Evolutionary conservation across 345 rosid genomes (phyloP).

Genomic region (Gossypium sturtianum): DNA sequence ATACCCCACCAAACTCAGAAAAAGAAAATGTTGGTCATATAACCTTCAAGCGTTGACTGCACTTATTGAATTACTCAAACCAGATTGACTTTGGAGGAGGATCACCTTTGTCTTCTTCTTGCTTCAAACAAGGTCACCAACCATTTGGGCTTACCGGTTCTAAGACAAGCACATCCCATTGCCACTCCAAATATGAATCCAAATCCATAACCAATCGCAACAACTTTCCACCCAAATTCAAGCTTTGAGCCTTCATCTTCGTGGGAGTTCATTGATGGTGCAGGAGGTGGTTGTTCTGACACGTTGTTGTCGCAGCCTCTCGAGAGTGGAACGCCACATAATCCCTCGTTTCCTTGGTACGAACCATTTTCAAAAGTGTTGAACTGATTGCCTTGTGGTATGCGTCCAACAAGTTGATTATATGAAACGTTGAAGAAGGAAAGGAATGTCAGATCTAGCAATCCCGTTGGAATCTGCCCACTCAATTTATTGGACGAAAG

Average conservation of each 20-base stretch:
- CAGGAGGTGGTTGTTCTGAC: neutral
- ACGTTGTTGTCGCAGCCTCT: neutral
- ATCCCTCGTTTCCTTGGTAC: too few species aligned
- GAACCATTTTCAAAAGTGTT: too few species aligned
- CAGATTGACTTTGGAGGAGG: too few species aligned
- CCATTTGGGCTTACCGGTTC: neutral
- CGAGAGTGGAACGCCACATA: neutral
- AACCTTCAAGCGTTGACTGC: too few species aligned
- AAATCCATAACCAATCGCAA: neutral
- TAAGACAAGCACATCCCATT: neutral
- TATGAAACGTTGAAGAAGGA: neutral
- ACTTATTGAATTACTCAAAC: too few species aligned
- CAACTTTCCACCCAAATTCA: neutral
- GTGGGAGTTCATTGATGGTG: neutral
- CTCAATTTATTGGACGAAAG: neutral
- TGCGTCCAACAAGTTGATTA: neutral
- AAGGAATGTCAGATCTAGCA: neutral
- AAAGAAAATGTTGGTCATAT: too few species aligned
- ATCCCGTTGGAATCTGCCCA: slow-evolving; percentile 1
- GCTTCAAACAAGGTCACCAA: too few species aligned
- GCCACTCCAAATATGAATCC: neutral
- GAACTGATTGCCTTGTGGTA: neutral
- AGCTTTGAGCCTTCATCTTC: neutral
- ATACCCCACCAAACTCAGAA: too few species aligned
- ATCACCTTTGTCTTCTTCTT: too few species aligned